Conservation (phyloP, 129 eudicot genomes). For the Solidago caesia region DNA sequence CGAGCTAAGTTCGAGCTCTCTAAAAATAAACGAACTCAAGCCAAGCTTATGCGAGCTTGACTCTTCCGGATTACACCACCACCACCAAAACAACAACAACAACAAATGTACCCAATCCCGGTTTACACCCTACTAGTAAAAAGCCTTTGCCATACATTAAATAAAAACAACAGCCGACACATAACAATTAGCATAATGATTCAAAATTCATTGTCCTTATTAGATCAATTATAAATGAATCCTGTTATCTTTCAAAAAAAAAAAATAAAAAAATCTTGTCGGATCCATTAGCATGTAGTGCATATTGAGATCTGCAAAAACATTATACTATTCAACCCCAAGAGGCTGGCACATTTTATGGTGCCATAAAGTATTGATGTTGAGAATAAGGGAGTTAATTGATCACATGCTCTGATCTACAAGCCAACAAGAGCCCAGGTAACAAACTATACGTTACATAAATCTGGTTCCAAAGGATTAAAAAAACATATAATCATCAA, state of each 20-base stretch:
- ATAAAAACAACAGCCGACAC: conserved; percentile 25
- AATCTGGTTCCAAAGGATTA: not conserved
- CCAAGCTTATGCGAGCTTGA: too few relatives aligned
- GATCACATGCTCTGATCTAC: conserved; percentile 28
- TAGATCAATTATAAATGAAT: conserved; percentile 6
- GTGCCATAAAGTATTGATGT: conserved; percentile 6
- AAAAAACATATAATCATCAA: not conserved
- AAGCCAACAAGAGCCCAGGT: conserved; percentile 9
- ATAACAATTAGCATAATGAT: conserved; percentile 22
- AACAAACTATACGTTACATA: not conserved
- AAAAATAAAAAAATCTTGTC: not conserved
- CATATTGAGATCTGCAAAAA: conserved; percentile 32
- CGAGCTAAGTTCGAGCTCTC: too few relatives aligned
- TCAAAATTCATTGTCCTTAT: conserved; percentile 32
- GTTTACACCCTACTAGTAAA: not conserved
- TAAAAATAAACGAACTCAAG: too few relatives aligned
- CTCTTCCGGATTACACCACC: too few relatives aligned
- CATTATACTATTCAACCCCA: conserved; percentile 20
- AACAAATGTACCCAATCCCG: too few relatives aligned
- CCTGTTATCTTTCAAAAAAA: too few relatives aligned
- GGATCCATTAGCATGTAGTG: conserved; percentile 25
- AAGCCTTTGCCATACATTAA: not conserved
- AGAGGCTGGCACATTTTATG: conserved; percentile 2
- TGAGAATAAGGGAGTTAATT: conserved; percentile 10
- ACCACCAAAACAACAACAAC: too few relatives aligned